Base-by-base conservation (phyloP, 768 basidiomycete species). In the Pleurotus pulmonarius region DNA sequence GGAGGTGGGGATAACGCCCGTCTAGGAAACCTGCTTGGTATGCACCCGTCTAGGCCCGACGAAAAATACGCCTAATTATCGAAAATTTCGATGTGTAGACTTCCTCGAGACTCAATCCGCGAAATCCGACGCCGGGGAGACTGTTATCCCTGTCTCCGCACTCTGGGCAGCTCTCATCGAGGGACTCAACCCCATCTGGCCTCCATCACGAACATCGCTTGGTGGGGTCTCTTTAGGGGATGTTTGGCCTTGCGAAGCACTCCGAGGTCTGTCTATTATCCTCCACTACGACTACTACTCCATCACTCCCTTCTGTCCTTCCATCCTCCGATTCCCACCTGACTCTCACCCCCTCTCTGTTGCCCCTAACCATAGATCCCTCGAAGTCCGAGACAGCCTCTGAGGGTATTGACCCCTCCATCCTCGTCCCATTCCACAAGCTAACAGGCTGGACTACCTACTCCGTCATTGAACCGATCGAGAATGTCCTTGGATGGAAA, bases 371-470 rank as follows among this genome's bases (percentile, higher is more conserved):
- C 58, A 9, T 57, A 54, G 11, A 60, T 56, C 44, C 51, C 24
- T 15, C 43, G 4, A 62, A 63, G n/a, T 43, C 46, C 41, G 29
- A 9, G 29, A 29, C 29, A 29, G 46, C 18, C 25, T 46, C 55
- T 13, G 52, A 44, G 5, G 53, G 56, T 16, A 49, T 66, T 20
- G 83, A 84, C 62, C 87, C 85, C 46, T 87, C 87, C 52, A 79
- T 85, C 52, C 76, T 92, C 26, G 92, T 98, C 5, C 90, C 94
- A 0, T 98, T 98, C 78, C 96, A 98, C 75, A 98, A 99, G 69
- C 79, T 99, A 47, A 93, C 92, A 0, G 88, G 90, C 59, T 99
- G 96, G 96, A 78, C 92, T 56, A 88, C 94, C 6, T 96, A 97
- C 69, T 90, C 87, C 62, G 76, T 99, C 16, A 76, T 97, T 34